Base-by-base conservation (phyloP, 768 basidiomycete genomes). In the Pleurotus citrinopileatus region DNA sequence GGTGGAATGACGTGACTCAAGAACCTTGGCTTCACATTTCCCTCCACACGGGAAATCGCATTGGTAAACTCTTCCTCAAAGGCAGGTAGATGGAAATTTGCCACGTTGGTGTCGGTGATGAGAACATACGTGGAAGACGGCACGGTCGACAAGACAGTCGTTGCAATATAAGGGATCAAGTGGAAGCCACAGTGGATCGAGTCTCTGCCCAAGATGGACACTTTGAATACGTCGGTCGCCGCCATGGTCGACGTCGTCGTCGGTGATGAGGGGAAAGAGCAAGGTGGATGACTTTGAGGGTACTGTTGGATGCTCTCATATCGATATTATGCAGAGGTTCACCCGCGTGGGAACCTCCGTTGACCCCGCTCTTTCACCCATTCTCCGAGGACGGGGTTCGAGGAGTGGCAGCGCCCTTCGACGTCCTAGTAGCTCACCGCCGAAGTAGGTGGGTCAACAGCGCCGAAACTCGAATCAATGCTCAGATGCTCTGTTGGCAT, bases 171-270 rank as follows among this genome's bases (percentile, higher is more conserved):
- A 2, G 89, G 83, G 58, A 91, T 78, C 54, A 99, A 83, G 67
- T 94, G 94, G 63, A 98, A 95, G 29, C 95, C 95, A 62, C 91
- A 91, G 67, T 94, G 95, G 59, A 98, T 97, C 36, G 88, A 80
- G 26, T 95, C 86, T 61, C 79, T 89, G 34, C 87, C 87, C 26
- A 95, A 79, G 67, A 96, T 94, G 38, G 87, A 83, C 55, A 96
- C 87, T 67, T 86, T 90, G 66, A 82, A 70, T 32, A 92, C 73
- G 70, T 90, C 85, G 23, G 78, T 72, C 55, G 70, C 67, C 46
- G 72, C 67, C 72, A 75, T 76, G n/a, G 57, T 58, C 43, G 54
- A 57, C 43, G 54, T 50, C 9, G 43, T 34, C 34, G 48, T 13
- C 48, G 48, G 22, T 32, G 32, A 37, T 10, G 20, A 10, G 10